These are phyloP conservation scores for Penicillium nucicola DNA, from an alignment of 495 filamentous ascomycete species.

Conservation along the genomic window DNA sequence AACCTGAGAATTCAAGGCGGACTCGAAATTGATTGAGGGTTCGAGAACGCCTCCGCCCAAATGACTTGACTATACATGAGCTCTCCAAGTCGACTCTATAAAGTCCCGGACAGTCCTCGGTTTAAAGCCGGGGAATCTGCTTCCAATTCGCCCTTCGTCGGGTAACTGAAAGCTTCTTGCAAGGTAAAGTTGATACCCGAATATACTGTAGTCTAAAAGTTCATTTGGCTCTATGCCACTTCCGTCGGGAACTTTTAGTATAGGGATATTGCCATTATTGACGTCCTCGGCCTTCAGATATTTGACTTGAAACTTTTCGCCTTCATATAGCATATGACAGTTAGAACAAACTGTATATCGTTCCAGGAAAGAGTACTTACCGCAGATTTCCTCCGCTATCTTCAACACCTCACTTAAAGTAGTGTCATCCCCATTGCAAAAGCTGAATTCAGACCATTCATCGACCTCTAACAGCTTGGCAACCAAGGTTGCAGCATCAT, in stretches of 20 bases:
- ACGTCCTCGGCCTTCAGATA: conserved; percentile 4
- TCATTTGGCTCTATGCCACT: conserved; percentile 8
- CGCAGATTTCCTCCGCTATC: conserved; percentile 3
- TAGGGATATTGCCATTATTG: conserved; percentile 1
- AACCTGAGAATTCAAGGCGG: too few species aligned
- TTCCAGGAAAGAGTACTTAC: neutral
- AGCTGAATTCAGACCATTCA: conserved; percentile 9
- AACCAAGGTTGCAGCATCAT: conserved; percentile 4
- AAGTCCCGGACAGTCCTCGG: conserved; percentile 5
- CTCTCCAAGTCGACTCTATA: neutral
- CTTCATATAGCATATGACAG: neutral
- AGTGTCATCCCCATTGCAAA: conserved; percentile 7
- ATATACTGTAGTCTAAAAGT: neutral
- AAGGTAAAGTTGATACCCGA: conserved; percentile 7
- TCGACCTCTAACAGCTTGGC: conserved; percentile 8
- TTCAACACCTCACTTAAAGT: conserved; percentile 2
- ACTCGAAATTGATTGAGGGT: too few species aligned
- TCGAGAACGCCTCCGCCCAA: too few species aligned
- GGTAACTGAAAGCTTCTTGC: conserved; percentile 3
- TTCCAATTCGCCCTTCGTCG: neutral
- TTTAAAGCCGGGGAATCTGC: conserved; percentile 6
- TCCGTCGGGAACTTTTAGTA: neutral
- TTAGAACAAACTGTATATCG: neutral
- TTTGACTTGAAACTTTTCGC: conserved; percentile 4
- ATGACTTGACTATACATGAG: conserved; percentile 1